Conservation (phyloP, 352 stramenopile species). For the Thalassiosira gravida region DNA sequence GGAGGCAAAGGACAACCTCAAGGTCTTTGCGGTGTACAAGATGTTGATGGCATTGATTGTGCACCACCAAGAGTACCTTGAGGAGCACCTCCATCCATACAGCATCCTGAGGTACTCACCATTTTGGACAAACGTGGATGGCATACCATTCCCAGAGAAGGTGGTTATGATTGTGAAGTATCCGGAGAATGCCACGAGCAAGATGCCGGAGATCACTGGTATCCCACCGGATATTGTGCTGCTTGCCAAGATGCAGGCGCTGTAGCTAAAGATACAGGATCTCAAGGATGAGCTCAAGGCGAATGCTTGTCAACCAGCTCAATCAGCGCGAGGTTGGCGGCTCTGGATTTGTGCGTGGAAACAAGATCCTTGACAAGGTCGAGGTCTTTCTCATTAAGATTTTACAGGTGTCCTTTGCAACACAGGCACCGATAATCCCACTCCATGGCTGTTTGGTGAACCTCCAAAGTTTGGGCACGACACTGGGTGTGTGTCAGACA, state of each 20-base stretch:
- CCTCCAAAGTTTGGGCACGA: too few relatives aligned
- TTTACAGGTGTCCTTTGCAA: neutral
- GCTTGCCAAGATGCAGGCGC: slow-evolving; percentile 25
- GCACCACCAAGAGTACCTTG: slow-evolving; percentile 6
- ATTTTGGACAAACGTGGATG: slow-evolving; percentile 10
- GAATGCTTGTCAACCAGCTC: slow-evolving; percentile 9
- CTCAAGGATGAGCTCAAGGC: neutral
- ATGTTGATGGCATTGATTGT: slow-evolving; percentile 8
- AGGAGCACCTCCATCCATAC: slow-evolving; percentile 3
- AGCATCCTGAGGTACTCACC: slow-evolving; percentile 24
- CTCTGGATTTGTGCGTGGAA: neutral
- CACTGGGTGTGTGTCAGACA: neutral
- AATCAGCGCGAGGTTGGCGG: slow-evolving; percentile 16
- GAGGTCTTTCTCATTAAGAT: neutral
- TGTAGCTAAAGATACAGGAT: slow-evolving; percentile 15
- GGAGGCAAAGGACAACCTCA: slow-evolving; percentile 9
- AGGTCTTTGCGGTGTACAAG: slow-evolving; percentile 28
- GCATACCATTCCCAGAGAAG: slow-evolving; percentile 6
- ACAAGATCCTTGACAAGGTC: neutral
- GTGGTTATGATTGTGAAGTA: slow-evolving; percentile 13
- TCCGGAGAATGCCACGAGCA: slow-evolving; percentile 26
- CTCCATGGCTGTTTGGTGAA: too few relatives aligned
- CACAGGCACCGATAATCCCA: too few relatives aligned
- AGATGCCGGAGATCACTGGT: slow-evolving; percentile 30
- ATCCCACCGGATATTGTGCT: slow-evolving; percentile 39